Evolutionary conservation across 75 land plant genomes (phyloP).

Genomic region (Pinus taeda): DNA sequence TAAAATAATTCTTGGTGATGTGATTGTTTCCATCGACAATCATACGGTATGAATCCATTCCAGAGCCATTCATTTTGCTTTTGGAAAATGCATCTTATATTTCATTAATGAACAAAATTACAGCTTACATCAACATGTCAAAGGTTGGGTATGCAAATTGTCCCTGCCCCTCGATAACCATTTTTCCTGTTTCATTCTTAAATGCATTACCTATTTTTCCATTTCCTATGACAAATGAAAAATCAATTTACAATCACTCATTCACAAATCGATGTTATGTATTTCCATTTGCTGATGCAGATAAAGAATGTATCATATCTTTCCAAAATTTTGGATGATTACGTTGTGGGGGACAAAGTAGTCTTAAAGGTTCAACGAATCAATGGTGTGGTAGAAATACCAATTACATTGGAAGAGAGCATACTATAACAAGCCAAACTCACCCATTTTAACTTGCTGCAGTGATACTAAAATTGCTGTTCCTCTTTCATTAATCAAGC

Average conservation of each 20-base stretch:
- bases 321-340: constrained; percentile 70
- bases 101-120: no score
- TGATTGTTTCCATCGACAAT: constrained; percentile 66
- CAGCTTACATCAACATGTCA: no score
- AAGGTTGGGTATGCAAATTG: no score
- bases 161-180: background rate
- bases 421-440: background rate
- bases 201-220: background rate
- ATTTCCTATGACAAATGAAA: background rate
- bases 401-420: constrained; percentile 67
- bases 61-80: no score
- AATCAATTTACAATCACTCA: background rate
- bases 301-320: constrained; percentile 67
- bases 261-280: background rate
- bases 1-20: constrained; percentile 91
- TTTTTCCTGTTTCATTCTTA: background rate
- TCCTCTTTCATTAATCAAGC: no score
- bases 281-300: constrained; percentile 34
- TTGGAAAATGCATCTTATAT: no score
- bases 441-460: no score
- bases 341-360: constrained; percentile 71
- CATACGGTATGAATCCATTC: constrained; percentile 46
- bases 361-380: constrained; percentile 73
- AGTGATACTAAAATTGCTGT: no score
- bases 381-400: constrained; percentile 50